Conservation (phyloP, 257 asterid species). For the Misopates orontium region DNA sequence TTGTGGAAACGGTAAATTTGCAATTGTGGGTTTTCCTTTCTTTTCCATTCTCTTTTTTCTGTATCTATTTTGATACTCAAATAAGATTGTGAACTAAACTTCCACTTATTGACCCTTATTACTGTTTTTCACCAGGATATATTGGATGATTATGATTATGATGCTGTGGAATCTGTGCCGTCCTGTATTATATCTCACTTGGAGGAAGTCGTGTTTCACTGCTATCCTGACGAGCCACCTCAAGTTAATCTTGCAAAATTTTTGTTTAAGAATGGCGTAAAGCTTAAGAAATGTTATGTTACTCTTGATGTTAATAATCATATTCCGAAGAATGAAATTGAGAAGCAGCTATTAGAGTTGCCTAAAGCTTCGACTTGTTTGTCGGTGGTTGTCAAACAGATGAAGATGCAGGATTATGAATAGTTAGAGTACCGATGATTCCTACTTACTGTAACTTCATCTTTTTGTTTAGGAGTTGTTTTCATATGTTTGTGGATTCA, state of each 20-base stretch:
- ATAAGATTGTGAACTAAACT: background rate
- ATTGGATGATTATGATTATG: slow-evolving; percentile 7
- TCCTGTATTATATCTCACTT: background rate
- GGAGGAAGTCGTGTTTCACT: background rate
- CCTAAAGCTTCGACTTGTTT: background rate
- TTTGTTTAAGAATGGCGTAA: background rate
- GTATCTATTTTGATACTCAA: background rate
- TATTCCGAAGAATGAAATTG: background rate
- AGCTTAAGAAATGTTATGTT: background rate
- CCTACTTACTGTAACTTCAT: too few relatives aligned
- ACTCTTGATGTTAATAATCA: background rate
- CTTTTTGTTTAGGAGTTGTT: too few relatives aligned
- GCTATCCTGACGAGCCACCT: background rate
- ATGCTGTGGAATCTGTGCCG: background rate
- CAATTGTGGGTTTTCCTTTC: background rate
- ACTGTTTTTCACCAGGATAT: background rate
- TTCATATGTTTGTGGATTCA: too few relatives aligned
- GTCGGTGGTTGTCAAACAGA: too few relatives aligned
- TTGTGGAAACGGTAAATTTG: background rate
- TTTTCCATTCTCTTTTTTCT: background rate
- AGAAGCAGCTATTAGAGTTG: background rate
- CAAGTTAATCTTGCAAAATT: background rate
- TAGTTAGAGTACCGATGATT: too few relatives aligned
- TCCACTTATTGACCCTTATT: background rate
- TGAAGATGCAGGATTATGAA: too few relatives aligned